Percentiles rank a stretch among this genome's conserved stretches.
phyloP scores from a whole-genome alignment of 1,139 yeast species.

The Kurtzmaniella natalensis region DNA sequence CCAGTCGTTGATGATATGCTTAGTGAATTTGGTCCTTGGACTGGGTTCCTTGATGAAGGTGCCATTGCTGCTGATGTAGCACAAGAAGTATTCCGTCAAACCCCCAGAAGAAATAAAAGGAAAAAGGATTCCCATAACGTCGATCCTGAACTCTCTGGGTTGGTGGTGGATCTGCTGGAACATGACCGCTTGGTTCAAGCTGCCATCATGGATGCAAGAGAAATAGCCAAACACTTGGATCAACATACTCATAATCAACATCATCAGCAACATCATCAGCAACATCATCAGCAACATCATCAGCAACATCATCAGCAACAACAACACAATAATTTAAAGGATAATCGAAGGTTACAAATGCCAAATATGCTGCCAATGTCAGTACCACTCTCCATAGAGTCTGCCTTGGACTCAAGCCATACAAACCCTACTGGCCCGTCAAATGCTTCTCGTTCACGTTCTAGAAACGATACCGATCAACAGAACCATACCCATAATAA shows the following conservation, averaged over 20 bases:
- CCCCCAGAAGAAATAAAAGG: conserved; percentile 13
- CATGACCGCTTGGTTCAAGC: conserved; percentile 64
- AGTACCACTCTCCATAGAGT: neutral
- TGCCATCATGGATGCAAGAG: conserved; percentile 63
- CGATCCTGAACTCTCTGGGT: conserved; percentile 56
- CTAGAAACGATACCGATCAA: too few species aligned
- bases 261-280: neutral
- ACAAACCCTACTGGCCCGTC: neutral
- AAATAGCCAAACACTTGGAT: conserved; percentile 50
- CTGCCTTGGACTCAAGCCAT: neutral
- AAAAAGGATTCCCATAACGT: conserved; percentile 30
- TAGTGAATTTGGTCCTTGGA: conserved; percentile 50
- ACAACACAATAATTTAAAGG: conserved; percentile 1
- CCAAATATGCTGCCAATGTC: neutral
- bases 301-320: neutral
- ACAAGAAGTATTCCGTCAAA: conserved; percentile 9
- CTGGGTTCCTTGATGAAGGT: conserved; percentile 47
- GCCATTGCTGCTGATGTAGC: conserved; percentile 10
- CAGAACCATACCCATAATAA: too few species aligned
- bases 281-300: conserved; percentile 1
- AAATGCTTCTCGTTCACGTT: too few species aligned
- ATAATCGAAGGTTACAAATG: neutral
- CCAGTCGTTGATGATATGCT: conserved; percentile 23
- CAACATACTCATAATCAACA: conserved; percentile 8
- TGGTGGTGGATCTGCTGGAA: conserved; percentile 40